Evolutionary conservation across 2,329 filamentous ascomycete genomes (phyloP).

Genomic region (Cadophora gregata): DNA sequence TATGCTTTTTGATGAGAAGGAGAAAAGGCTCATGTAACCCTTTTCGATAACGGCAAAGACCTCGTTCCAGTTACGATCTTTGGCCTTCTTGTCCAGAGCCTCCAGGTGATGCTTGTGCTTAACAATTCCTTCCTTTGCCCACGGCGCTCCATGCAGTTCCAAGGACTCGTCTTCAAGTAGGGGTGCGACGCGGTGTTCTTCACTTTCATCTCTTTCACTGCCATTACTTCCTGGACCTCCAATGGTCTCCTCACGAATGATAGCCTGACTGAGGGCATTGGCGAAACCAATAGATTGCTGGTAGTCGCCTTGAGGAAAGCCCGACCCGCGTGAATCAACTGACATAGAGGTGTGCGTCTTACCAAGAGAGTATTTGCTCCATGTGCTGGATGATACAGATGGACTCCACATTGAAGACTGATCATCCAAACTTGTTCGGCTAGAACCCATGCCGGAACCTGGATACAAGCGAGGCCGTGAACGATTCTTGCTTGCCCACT

Average conservation of each 20-base stretch:
- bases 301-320: constrained; percentile 78
- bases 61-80: constrained; percentile 92
- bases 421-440: constrained; percentile 93
- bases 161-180: constrained; percentile 92
- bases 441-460: constrained; percentile 83
- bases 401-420: constrained; percentile 90
- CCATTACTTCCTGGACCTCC: constrained; percentile 51
- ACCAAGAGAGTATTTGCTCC: constrained; percentile 92
- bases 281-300: constrained; percentile 98
- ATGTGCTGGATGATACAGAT: constrained; percentile 78
- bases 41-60: constrained; percentile 97
- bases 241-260: constrained; percentile 84
- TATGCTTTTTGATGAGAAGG: constrained; percentile 82
- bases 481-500: constrained; percentile 85
- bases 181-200: constrained; percentile 56
- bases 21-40: constrained; percentile 92
- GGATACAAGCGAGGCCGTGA: constrained; percentile 79
- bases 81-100: constrained; percentile 86
- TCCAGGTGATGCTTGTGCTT: constrained; percentile 98
- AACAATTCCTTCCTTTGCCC: constrained; percentile 95
- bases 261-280: constrained; percentile 94
- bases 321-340: constrained; percentile 85
- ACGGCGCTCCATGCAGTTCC: constrained; percentile 91
- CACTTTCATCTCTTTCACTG: constrained; percentile 48
- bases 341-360: constrained; percentile 92